Evolutionary conservation across 164 flowering plant species (phyloP).

Genomic region (Cinnamomum chago): DNA sequence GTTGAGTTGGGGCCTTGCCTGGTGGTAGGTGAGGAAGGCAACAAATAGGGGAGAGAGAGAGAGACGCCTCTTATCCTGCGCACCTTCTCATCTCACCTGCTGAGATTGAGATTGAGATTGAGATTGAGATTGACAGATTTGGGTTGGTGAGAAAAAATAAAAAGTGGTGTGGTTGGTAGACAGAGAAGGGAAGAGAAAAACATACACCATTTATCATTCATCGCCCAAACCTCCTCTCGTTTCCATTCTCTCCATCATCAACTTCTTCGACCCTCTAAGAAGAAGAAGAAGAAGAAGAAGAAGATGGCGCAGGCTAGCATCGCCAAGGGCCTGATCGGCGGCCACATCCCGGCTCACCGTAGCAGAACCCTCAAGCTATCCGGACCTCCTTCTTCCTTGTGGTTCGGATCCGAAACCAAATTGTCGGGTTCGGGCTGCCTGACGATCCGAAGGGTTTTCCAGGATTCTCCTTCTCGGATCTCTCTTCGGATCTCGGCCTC

Average conservation of each 20-base stretch:
- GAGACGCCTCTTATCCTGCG: no score
- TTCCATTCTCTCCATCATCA: background rate
- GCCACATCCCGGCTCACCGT: background rate
- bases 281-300: no score
- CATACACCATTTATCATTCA: no score
- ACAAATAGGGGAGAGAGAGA: no score
- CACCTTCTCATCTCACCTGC: no score
- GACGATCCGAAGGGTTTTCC: conserved; percentile 14
- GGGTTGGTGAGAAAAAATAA: background rate
- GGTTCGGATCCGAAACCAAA: conserved; percentile 30
- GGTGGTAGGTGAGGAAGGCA: no score
- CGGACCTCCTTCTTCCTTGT: conserved; percentile 21
- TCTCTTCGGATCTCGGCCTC: conserved; percentile 54
- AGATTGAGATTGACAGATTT: background rate
- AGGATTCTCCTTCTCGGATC: background rate
- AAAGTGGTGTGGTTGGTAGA: background rate
- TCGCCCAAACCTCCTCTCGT: background rate
- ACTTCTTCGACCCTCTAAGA: background rate
- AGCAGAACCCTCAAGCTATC: conserved; percentile 17
- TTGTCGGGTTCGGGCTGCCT: conserved; percentile 18
- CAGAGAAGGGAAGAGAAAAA: background rate
- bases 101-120: no score
- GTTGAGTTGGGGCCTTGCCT: no score
- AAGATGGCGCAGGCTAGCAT: conserved; percentile 27
- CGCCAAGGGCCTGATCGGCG: conserved; percentile 8